A percentile compares a stretch with the other conserved stretches of the same genome.
Conservation (phyloP, 108 stramenopile genomes). For the Nitzschia sp. region DNA sequence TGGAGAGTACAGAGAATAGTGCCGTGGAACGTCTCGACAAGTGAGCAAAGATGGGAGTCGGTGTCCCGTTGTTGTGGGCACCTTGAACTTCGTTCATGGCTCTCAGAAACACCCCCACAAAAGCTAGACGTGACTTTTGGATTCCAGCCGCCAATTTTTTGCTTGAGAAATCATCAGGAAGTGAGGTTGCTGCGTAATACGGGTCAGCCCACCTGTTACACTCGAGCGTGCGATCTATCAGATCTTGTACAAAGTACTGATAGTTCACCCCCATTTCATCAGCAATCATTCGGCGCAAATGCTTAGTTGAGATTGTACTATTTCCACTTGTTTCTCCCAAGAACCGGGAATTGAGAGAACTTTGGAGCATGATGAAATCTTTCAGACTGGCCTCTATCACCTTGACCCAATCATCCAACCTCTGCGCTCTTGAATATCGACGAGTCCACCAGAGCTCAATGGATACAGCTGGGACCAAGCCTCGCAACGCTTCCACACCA, state of each 20-base stretch:
- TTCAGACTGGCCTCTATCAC: constrained; percentile 19
- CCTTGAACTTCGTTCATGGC: constrained; percentile 4
- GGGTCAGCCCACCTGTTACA: constrained; percentile 13
- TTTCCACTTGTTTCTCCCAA: constrained; percentile 32
- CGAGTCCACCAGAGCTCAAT: constrained; percentile 14
- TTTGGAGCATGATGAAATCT: constrained; percentile 33
- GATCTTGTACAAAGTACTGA: constrained; percentile 14
- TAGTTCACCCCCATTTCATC: constrained; percentile 32
- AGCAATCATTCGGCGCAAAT: constrained; percentile 26
- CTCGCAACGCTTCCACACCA: constrained; percentile 15
- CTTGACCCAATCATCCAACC: constrained; percentile 22
- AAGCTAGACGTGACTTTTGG: constrained; percentile 1
- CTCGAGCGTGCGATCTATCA: constrained; percentile 16
- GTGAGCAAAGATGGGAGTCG: constrained; percentile 31
- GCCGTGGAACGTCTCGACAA: constrained; percentile 30
- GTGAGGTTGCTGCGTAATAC: background rate
- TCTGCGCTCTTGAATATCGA: background rate
- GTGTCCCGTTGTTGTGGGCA: constrained; percentile 14
- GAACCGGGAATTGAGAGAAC: constrained; percentile 33
- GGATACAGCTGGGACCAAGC: constrained; percentile 22
- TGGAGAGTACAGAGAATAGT: constrained; percentile 28
- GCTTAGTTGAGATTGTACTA: constrained; percentile 10
- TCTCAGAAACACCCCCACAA: background rate
- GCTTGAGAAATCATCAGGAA: background rate
- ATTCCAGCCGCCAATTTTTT: background rate